Evolutionary conservation across 257 asterid species (phyloP).

Genomic region (Nemophila menziesii): DNA sequence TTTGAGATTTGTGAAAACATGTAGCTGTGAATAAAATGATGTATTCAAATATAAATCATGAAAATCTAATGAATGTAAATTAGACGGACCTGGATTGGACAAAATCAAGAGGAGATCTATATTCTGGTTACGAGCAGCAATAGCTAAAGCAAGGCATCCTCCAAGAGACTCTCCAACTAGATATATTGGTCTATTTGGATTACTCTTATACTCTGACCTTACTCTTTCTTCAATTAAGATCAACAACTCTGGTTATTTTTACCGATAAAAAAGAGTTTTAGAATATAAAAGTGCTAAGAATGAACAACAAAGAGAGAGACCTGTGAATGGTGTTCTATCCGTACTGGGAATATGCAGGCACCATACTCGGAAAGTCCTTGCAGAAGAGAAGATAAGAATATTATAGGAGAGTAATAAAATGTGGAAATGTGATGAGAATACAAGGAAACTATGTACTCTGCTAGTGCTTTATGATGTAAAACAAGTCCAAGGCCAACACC

Average conservation of each 20-base stretch:
- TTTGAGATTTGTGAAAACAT: constrained; percentile 34
- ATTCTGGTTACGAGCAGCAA: constrained; percentile 71
- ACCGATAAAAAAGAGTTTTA: background rate
- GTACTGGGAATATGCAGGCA: constrained; percentile 75
- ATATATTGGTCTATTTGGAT: constrained; percentile 58
- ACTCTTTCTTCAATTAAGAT: constrained; percentile 54
- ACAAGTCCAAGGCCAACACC: constrained; percentile 70
- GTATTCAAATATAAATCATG: background rate
- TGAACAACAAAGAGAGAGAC: constrained; percentile 23
- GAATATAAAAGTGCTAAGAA: background rate
- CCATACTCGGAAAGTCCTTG: constrained; percentile 70
- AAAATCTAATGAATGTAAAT: background rate
- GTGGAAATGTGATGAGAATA: background rate
- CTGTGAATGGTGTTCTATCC: constrained; percentile 59
- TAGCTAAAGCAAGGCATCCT: constrained; percentile 66
- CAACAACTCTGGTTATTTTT: constrained; percentile 46
- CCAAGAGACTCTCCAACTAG: constrained; percentile 77
- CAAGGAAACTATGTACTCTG: constrained; percentile 35
- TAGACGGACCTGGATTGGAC: constrained; percentile 65
- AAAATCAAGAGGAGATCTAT: constrained; percentile 55
- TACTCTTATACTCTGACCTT: constrained; percentile 29
- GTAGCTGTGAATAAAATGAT: constrained; percentile 40
- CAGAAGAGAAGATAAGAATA: background rate
- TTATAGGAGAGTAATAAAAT: constrained; percentile 1
- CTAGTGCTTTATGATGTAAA: constrained; percentile 45